These are phyloP conservation scores for Limnomonas spitsbergensis DNA, from an alignment of 139 green algal species.

Conservation along the genomic window DNA sequence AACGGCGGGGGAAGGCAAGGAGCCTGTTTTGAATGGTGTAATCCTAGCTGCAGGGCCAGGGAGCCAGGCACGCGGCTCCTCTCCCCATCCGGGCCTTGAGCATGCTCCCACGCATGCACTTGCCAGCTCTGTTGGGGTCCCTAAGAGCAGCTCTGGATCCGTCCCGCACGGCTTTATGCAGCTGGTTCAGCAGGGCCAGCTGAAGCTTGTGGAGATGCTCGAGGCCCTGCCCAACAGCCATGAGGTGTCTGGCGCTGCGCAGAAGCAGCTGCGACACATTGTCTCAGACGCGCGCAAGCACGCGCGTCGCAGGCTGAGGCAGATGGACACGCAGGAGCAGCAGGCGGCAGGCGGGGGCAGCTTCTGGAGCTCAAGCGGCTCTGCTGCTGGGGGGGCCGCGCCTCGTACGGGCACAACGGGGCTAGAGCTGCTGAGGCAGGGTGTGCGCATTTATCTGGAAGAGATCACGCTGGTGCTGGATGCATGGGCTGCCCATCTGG, in stretches of 20 bases:
- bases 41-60: too few relatives aligned
- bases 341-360: background rate
- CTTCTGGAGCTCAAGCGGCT: slow-evolving; percentile 1
- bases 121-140: too few relatives aligned
- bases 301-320: slow-evolving; percentile 20
- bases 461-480: slow-evolving; percentile 5
- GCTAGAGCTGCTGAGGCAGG: background rate
- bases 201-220: slow-evolving; percentile 17
- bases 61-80: too few relatives aligned
- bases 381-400: background rate
- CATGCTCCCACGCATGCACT: too few relatives aligned
- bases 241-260: background rate
- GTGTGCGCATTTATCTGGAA: slow-evolving; percentile 12
- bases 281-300: slow-evolving; percentile 29
- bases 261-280: slow-evolving; percentile 32
- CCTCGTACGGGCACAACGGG: background rate
- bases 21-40: too few relatives aligned
- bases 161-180: background rate
- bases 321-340: slow-evolving; percentile 17
- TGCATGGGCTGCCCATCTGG: background rate
- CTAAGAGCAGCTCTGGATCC: too few relatives aligned
- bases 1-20: too few relatives aligned
- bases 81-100: too few relatives aligned
- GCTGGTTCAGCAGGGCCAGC: slow-evolving; percentile 2
- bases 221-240: slow-evolving; percentile 8